Evolutionary conservation across 129 eudicot species (phyloP), one percentile per base, ranked within the genome.

Genomic region (Ambrosia artemisiifolia): DNA sequence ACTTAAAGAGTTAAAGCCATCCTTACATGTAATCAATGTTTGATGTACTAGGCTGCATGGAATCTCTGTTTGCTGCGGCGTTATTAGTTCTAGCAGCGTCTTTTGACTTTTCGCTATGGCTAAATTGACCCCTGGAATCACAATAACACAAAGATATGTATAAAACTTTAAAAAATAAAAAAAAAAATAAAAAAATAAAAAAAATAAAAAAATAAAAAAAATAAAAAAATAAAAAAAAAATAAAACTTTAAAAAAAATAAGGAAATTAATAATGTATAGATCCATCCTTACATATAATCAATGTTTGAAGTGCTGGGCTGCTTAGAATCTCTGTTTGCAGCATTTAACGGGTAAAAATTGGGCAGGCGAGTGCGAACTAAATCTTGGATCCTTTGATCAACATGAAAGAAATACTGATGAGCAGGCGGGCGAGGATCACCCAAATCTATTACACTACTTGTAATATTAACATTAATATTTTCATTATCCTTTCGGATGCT

Each of bases 11-110:
- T 49, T 70, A 53, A 38, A 66, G 34, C 16, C 28, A 69, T 11
- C 30, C 75, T 78, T 85, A 92, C 98, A 85, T 86, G 85, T 92
- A 92, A 78, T 92, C 91, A 74, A 92, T 89, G 46, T 34, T 77
- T 62, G 94, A 76, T 65, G 84, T 80, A 64, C 80, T 73, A 3
- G 73, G 88, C 65, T 78, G 85, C 73, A 65, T 68, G 28, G 36
- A 30, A 69, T 65, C 84, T 73, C 74, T 72, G 67, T 75, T 84
- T 34, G 30, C 71, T 49, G 83, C 63, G 28, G 28, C 28, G 0
- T 24, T 24, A 24, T 24, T 24, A 24, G 28, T 24, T 24, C 28
- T 24, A 24, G 28, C 28, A 24, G 28, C 28, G 1, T 24, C 1
- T 24, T 24, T 24, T 0, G 28, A 24, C 28, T 24, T 24, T 24